Percentiles rank a stretch among this genome's conserved stretches.
Evolutionary conservation across 352 stramenopile species (phyloP).

Genomic region (Globisporangium carolinianum): DNA sequence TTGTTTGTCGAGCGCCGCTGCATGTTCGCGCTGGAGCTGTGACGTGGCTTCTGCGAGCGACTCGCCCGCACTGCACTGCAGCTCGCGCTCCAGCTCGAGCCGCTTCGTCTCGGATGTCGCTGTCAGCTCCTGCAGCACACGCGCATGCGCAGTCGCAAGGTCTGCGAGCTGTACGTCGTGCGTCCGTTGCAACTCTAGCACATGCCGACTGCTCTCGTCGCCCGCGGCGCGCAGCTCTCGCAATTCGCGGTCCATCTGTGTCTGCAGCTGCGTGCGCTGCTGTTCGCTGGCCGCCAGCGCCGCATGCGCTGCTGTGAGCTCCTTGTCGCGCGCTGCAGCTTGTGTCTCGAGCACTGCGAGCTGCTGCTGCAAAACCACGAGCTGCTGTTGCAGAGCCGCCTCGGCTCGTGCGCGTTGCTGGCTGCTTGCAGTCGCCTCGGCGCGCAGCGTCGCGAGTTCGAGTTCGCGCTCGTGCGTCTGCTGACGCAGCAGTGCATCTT

Average conservation of each 20-base stretch:
- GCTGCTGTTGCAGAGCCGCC: conserved; percentile 9
- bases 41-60: conserved; percentile 10
- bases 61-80: conserved; percentile 6
- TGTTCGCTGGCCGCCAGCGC: conserved; percentile 14
- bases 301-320: conserved; percentile 10
- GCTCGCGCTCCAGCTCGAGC: conserved; percentile 17
- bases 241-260: conserved; percentile 15
- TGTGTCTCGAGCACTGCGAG: conserved; percentile 17
- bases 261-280: conserved; percentile 8
- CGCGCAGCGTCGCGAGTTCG: conserved; percentile 25
- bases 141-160: conserved; percentile 13
- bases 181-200: conserved; percentile 11
- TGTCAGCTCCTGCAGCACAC: conserved; percentile 15
- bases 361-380: conserved; percentile 13
- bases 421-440: conserved; percentile 16
- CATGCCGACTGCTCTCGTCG: conserved; percentile 3
- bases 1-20: neutral
- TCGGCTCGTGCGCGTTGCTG: conserved; percentile 19
- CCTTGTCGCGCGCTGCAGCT: conserved; percentile 11
- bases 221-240: conserved; percentile 8
- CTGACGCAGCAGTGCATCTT: conserved; percentile 23
- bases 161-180: conserved; percentile 20
- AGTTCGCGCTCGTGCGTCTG: conserved; percentile 32
- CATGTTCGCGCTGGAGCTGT: conserved; percentile 8
- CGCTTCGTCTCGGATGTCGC: conserved; percentile 11